Conservation (phyloP, 306 rosid species). For the Notholithocarpus densiflorus region DNA sequence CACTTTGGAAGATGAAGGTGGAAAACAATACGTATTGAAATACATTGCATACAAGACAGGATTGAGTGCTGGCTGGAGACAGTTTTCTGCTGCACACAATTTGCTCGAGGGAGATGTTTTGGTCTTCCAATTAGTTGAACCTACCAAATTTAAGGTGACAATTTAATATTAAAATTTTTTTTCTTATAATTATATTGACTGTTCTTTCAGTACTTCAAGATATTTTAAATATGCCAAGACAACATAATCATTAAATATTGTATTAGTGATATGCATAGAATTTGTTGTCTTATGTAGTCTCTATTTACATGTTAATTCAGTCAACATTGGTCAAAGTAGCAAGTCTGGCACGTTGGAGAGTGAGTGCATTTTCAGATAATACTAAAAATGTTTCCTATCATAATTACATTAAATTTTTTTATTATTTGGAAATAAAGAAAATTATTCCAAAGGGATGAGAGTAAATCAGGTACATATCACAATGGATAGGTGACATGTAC, state of each 20-base stretch:
- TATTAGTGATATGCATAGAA: background rate
- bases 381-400: background rate
- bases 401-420: background rate
- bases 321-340: background rate
- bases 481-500: background rate
- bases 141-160: slow-evolving; percentile 75
- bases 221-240: background rate
- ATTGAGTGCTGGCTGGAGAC: slow-evolving; percentile 95
- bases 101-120: slow-evolving; percentile 83
- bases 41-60: slow-evolving; percentile 86
- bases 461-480: background rate
- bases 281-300: background rate
- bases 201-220: background rate
- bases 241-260: background rate
- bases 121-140: slow-evolving; percentile 81
- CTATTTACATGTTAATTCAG: background rate
- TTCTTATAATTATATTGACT: background rate
- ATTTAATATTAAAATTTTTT: background rate
- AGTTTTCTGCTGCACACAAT: slow-evolving; percentile 76
- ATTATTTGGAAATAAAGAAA: background rate
- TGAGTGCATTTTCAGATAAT: background rate
- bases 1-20: slow-evolving; percentile 76
- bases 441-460: background rate
- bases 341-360: background rate
- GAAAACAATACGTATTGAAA: slow-evolving; percentile 57